Evolutionary conservation across 805 yeast species (phyloP).

Genomic region (Zygosaccharomyces bailii): DNA sequence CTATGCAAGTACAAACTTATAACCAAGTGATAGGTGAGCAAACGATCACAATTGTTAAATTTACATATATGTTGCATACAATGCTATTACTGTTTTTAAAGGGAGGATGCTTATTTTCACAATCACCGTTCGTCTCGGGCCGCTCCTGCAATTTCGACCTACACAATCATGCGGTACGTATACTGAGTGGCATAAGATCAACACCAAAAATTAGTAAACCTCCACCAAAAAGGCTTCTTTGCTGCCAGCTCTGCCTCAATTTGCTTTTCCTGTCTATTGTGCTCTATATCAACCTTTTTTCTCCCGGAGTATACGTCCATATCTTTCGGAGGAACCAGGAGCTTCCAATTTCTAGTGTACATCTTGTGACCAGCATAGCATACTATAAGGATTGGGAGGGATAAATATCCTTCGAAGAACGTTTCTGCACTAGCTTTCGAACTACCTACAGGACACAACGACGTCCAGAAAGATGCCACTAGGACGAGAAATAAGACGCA

Average conservation of each 20-base stretch:
- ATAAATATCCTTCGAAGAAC: slow-evolving; percentile 65
- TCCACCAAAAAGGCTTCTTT: slow-evolving; percentile 43
- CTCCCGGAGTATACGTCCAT: slow-evolving; percentile 61
- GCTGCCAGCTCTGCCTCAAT: slow-evolving; percentile 42
- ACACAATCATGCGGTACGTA: neutral
- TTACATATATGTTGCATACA: too few relatives aligned
- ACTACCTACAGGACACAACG: slow-evolving; percentile 64
- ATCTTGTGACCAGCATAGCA: slow-evolving; percentile 60
- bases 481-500: slow-evolving; percentile 53
- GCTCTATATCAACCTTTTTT: slow-evolving; percentile 50
- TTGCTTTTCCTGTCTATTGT: slow-evolving; percentile 46
- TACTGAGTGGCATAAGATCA: slow-evolving; percentile 20
- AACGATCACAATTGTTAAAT: too few relatives aligned
- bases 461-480: slow-evolving; percentile 74
- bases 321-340: slow-evolving; percentile 42
- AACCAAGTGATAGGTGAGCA: too few relatives aligned
- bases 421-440: slow-evolving; percentile 46
- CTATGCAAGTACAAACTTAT: too few relatives aligned
- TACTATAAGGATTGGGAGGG: slow-evolving; percentile 59
- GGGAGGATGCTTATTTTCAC: neutral
- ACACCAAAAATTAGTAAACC: slow-evolving; percentile 45
- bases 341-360: slow-evolving; percentile 39
- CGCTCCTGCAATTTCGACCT: neutral
- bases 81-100: neutral
- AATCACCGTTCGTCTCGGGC: neutral